Base-by-base conservation (phyloP, 1,284 basidiomycete genomes). In the Marasmius oreades region DNA sequence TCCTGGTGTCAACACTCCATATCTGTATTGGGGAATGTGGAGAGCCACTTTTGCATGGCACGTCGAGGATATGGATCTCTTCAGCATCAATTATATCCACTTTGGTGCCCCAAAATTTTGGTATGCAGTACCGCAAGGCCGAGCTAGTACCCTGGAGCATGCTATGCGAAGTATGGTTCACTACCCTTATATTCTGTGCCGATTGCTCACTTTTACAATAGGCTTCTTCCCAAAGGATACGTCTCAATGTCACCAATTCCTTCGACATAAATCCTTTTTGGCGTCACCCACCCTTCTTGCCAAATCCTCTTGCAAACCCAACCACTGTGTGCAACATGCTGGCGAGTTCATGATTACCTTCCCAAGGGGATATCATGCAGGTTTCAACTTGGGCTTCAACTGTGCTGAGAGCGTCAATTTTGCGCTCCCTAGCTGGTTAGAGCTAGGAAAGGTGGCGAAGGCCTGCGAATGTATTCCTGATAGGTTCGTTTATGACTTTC, bases 21-120 rank as follows among this genome's bases (percentile, higher is more conserved):
- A 99, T 70, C 82, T 99, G 3, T 99, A 99, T 73, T 98, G 97
- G 71, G 96, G 96, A 62, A 98, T 98, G 94, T 99, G 96, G 96
- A 81, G 94, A 53, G 96, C 97, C 14, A 95, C 94, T 0, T 97
- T 99, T 71, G 94, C 96, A 0, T 99, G 97, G 97, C 96, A 99
- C 65, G 96, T 99, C 48, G 96, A 99, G 67, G 88, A 94, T 69
- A 94, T 94, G 92, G 96, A 98, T 69, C 80, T 99, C 2, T 97
- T 96, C 74, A 96, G 93, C 55, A 99, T 99, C 77, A 99, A 98
- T 72, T 98, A 97, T 69, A 95, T 99, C 60, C 96, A 99, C 72
- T 99, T 98, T 68, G 96, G 96, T 2, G 95, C 96, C 0, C 95
- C 95, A 1, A 99, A 91, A 64, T 88, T 92, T 68, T 99, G 97